Evolutionary conservation across 768 basidiomycete species (phyloP).

Genomic region (Coprinopsis strossmayeri): DNA sequence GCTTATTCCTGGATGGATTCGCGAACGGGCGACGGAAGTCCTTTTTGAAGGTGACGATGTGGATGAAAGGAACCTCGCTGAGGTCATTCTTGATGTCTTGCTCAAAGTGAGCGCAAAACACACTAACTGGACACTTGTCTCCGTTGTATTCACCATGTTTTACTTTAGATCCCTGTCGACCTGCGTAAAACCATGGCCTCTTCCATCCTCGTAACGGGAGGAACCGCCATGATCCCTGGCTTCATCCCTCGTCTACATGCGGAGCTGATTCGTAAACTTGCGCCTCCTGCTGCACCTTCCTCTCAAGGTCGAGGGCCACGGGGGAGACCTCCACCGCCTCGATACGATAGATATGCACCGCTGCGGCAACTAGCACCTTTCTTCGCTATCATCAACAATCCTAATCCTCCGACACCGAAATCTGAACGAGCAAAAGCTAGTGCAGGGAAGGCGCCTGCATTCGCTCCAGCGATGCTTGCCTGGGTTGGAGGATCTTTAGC

Average conservation of each 20-base stretch:
- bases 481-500: conserved; percentile 96
- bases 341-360: conserved; percentile 68
- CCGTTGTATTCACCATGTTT: too few species aligned
- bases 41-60: conserved; percentile 87
- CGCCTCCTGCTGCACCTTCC: conserved; percentile 23
- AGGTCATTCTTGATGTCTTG: conserved; percentile 71
- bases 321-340: conserved; percentile 29
- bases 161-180: conserved; percentile 83
- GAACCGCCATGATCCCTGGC: conserved; percentile 87
- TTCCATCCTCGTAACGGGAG: conserved; percentile 82
- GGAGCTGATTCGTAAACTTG: conserved; percentile 63
- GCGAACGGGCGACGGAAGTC: conserved; percentile 87
- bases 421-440: conserved; percentile 50
- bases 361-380: conserved; percentile 66
- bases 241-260: conserved; percentile 86
- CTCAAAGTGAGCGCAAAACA: conserved; percentile 65
- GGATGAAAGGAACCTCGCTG: conserved; percentile 80
- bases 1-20: conserved; percentile 89
- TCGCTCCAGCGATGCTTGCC: conserved; percentile 69
- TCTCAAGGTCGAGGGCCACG: too few species aligned
- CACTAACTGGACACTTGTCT: too few species aligned
- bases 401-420: conserved; percentile 46
- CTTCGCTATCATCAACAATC: conserved; percentile 84
- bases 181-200: conserved; percentile 79
- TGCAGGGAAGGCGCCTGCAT: conserved; percentile 84